Conservation (phyloP, 2,329 filamentous ascomycete species). For the Aspergillus pseudotamarii region DNA sequence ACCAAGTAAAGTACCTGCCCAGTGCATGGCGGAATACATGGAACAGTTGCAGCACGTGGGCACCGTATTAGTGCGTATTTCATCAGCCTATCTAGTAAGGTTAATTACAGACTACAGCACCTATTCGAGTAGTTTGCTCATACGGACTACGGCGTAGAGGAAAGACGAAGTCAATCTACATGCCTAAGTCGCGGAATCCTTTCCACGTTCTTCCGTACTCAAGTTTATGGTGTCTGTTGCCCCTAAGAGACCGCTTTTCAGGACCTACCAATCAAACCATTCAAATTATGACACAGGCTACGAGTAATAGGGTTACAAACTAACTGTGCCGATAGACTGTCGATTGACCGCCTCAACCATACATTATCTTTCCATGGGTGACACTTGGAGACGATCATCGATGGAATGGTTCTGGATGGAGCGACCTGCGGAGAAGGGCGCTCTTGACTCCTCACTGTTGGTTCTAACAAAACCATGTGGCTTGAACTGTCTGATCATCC, state of each 20-base stretch:
- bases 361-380: conserved; percentile 1
- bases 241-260: neutral
- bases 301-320: neutral
- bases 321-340: neutral
- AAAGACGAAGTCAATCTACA: neutral
- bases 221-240: neutral
- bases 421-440: neutral
- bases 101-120: neutral
- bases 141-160: neutral
- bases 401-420: conserved; percentile 8
- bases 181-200: neutral
- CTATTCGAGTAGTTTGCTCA: neutral
- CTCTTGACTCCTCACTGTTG: neutral
- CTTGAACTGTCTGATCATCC: neutral
- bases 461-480: conserved; percentile 1
- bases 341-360: neutral
- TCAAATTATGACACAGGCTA: neutral
- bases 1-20: neutral
- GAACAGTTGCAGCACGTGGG: conserved; percentile 1
- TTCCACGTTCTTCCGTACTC: neutral
- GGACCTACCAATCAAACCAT: neutral
- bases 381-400: conserved; percentile 3
- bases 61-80: neutral
- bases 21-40: neutral
- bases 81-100: neutral